These are phyloP conservation scores for Amanita phalloides DNA, from an alignment of 768 basidiomycete species.

Conservation along the genomic window DNA sequence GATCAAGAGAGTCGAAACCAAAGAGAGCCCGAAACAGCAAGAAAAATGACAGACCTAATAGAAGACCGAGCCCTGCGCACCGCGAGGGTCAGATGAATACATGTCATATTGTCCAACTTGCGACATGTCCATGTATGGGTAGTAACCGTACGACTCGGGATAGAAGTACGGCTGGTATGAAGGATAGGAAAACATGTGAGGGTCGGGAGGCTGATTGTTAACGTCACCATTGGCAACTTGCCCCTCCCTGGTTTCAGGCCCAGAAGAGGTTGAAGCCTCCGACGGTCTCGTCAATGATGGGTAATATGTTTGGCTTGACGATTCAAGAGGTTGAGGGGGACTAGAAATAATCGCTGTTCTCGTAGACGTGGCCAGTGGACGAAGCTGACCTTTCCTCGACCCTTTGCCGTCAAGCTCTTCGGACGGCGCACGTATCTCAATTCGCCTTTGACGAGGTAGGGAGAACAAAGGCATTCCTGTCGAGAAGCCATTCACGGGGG, in stretches of 20 bases:
- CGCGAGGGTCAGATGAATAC: constrained; percentile 42
- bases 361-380: constrained; percentile 16
- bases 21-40: constrained; percentile 9
- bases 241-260: constrained; percentile 18
- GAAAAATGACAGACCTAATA: constrained; percentile 33
- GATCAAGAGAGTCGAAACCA: constrained; percentile 13
- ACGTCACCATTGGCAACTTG: constrained; percentile 9
- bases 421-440: constrained; percentile 65
- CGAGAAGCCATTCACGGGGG: constrained; percentile 48
- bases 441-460: constrained; percentile 59
- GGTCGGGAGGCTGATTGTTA: constrained; percentile 15
- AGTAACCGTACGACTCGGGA: constrained; percentile 58
- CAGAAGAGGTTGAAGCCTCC: constrained; percentile 10
- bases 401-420: constrained; percentile 18
- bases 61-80: constrained; percentile 44
- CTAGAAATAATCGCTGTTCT: constrained; percentile 23
- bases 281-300: constrained; percentile 14
- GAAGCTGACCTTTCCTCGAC: constrained; percentile 14
- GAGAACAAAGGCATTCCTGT: constrained; percentile 66
- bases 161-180: constrained; percentile 65
- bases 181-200: constrained; percentile 40
- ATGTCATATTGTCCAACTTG: constrained; percentile 57
- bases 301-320: constrained; percentile 16
- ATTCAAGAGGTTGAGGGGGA: constrained; percentile 23
- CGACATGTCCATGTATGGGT: constrained; percentile 59